Evolutionary conservation across 345 rosid genomes (phyloP).

Genomic region (Xanthoceras sorbifolium): DNA sequence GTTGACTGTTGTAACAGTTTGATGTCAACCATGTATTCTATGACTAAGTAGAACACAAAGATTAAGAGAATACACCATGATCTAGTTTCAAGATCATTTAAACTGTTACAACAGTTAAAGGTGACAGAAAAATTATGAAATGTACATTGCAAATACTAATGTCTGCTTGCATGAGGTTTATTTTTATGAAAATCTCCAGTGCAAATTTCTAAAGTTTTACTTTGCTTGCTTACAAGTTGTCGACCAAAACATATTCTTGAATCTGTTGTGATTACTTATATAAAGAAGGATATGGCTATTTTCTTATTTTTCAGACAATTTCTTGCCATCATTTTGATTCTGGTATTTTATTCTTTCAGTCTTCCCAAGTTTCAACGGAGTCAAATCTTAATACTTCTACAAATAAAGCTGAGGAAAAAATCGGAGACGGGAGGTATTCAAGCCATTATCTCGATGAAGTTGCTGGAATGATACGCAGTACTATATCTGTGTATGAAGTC

Average conservation of each 20-base stretch:
- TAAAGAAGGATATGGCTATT: neutral
- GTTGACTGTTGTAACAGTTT: neutral
- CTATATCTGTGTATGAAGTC: constrained; percentile 79
- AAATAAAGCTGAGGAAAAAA: constrained; percentile 74
- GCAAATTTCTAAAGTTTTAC: neutral
- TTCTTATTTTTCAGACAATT: constrained; percentile 16
- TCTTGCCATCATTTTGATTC: constrained; percentile 20
- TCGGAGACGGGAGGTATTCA: constrained; percentile 80
- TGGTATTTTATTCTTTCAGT: constrained; percentile 48
- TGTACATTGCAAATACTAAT: too few species aligned
- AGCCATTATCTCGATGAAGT: constrained; percentile 96
- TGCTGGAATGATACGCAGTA: constrained; percentile 78
- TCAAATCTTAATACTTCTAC: constrained; percentile 52
- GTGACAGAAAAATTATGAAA: neutral
- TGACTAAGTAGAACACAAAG: neutral
- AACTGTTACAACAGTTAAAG: neutral
- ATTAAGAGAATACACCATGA: neutral
- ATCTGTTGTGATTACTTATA: neutral
- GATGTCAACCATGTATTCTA: neutral
- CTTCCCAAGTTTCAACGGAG: constrained; percentile 81
- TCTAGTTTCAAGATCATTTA: neutral
- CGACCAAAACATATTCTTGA: neutral
- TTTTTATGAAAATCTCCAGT: neutral
- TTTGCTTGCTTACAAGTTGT: neutral
- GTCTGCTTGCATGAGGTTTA: constrained; percentile 12